These are phyloP conservation scores for Ulmus americana DNA, from an alignment of 331 rosid genomes.

Conservation along the genomic window DNA sequence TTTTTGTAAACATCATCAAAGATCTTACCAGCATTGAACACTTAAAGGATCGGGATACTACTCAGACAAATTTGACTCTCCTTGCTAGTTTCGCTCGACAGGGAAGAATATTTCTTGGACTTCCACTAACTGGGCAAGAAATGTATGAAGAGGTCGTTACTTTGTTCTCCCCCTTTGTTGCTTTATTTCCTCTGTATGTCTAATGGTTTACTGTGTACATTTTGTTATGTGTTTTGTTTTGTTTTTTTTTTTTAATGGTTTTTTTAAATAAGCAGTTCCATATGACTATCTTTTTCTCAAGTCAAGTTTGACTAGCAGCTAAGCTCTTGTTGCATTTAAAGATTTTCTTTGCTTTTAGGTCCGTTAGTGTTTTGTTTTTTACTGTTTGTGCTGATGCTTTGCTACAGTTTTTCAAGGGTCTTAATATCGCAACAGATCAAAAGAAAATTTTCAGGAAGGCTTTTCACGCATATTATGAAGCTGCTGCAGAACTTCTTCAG, in stretches of 20 bases:
- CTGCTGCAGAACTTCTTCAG: slow-evolving; percentile 82
- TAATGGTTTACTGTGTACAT: too few species aligned
- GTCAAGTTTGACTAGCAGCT: too few species aligned
- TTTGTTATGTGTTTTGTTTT: too few species aligned
- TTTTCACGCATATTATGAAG: slow-evolving; percentile 71
- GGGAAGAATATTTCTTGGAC: slow-evolving; percentile 83
- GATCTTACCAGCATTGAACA: slow-evolving; percentile 83
- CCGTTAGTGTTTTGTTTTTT: slow-evolving; percentile 17
- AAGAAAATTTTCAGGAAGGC: slow-evolving; percentile 77
- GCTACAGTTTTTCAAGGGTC: slow-evolving; percentile 80
- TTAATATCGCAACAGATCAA: slow-evolving; percentile 80
- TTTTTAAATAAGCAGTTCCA: too few species aligned
- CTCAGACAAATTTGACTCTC: slow-evolving; percentile 92
- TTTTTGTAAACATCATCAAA: slow-evolving; percentile 73
- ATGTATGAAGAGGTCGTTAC: slow-evolving; percentile 69
- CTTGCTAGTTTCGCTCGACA: slow-evolving; percentile 99
- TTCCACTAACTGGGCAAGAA: slow-evolving; percentile 69
- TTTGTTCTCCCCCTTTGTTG: background rate
- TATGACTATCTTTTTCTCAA: too few species aligned
- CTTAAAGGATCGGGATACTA: slow-evolving; percentile 84
- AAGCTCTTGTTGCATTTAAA: background rate
- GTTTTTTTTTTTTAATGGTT: too few species aligned
- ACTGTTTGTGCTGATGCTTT: slow-evolving; percentile 31
- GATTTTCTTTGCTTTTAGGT: slow-evolving; percentile 5
- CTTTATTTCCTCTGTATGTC: background rate